These are phyloP conservation scores for Colletotrichum lini DNA, from an alignment of 2,329 filamentous ascomycete species.

Conservation along the genomic window DNA sequence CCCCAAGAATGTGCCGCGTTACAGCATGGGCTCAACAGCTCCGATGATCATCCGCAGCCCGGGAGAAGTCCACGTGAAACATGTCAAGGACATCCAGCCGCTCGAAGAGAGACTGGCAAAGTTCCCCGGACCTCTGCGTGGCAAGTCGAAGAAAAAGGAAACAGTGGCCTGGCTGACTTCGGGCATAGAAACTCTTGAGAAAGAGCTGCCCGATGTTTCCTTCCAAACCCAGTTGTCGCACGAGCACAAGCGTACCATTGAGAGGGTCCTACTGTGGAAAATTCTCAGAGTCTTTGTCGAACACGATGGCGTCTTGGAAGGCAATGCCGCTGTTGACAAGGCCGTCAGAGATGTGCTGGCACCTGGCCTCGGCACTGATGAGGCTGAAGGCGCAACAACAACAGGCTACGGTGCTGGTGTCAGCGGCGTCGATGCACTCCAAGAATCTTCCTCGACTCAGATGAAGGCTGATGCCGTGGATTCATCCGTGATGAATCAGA, in stretches of 20 bases:
- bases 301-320: slow-evolving; percentile 86
- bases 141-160: slow-evolving; percentile 97
- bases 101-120: slow-evolving; percentile 80
- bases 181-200: slow-evolving; percentile 83
- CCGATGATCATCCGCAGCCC: slow-evolving; percentile 87
- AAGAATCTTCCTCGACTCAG: slow-evolving; percentile 49
- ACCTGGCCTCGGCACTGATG: slow-evolving; percentile 62
- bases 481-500: slow-evolving; percentile 75
- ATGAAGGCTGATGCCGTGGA: slow-evolving; percentile 78
- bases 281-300: slow-evolving; percentile 86
- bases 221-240: slow-evolving; percentile 66
- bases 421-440: slow-evolving; percentile 46
- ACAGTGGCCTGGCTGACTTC: slow-evolving; percentile 83
- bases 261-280: slow-evolving; percentile 90
- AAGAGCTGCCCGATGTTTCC: slow-evolving; percentile 63
- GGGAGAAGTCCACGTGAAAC: slow-evolving; percentile 85
- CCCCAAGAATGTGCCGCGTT: slow-evolving; percentile 89
- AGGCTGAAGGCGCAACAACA: slow-evolving; percentile 43
- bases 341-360: slow-evolving; percentile 82
- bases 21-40: slow-evolving; percentile 78
- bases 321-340: slow-evolving; percentile 78
- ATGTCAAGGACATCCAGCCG: slow-evolving; percentile 80
- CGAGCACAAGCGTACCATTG: slow-evolving; percentile 80
- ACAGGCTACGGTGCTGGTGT: slow-evolving; percentile 45
- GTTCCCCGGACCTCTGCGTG: slow-evolving; percentile 91